Percentiles rank a stretch among this genome's conserved stretches.
Evolutionary conservation across 306 rosid species (phyloP).

Genomic region (Cucumis hystrix): DNA sequence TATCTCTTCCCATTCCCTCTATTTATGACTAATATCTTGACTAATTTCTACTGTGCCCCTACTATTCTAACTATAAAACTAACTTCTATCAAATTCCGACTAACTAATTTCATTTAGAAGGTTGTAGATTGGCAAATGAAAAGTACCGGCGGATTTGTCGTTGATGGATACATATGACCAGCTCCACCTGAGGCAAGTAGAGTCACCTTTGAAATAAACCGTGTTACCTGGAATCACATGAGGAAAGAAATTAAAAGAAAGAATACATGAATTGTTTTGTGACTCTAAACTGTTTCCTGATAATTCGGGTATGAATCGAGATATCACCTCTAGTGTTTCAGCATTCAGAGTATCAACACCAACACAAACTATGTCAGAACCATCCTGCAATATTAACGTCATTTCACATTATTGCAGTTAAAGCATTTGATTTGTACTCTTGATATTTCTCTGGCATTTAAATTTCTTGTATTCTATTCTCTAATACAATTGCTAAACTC

Average conservation of each 20-base stretch:
- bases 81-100: background rate
- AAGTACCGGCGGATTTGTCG: conserved; percentile 87
- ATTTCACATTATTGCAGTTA: conserved; percentile 8
- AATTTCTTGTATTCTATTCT: background rate
- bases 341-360: conserved; percentile 83
- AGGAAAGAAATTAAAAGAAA: conserved; percentile 11
- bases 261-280: background rate
- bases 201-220: conserved; percentile 86
- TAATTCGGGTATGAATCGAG: background rate
- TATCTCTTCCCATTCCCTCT: background rate
- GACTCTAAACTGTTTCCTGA: conserved; percentile 2
- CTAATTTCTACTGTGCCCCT: background rate
- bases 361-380: conserved; percentile 53
- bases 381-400: conserved; percentile 44
- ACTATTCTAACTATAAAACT: background rate
- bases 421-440: background rate
- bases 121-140: conserved; percentile 3
- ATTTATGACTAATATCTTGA: background rate
- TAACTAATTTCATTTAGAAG: background rate
- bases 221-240: conserved; percentile 54
- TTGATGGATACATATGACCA: conserved; percentile 87
- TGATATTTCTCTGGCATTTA: background rate
- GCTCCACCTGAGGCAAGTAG: conserved; percentile 96
- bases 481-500: background rate
- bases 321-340: conserved; percentile 61